Base-by-base conservation (phyloP, 768 basidiomycete species). In the Leccinum barrowsii region DNA sequence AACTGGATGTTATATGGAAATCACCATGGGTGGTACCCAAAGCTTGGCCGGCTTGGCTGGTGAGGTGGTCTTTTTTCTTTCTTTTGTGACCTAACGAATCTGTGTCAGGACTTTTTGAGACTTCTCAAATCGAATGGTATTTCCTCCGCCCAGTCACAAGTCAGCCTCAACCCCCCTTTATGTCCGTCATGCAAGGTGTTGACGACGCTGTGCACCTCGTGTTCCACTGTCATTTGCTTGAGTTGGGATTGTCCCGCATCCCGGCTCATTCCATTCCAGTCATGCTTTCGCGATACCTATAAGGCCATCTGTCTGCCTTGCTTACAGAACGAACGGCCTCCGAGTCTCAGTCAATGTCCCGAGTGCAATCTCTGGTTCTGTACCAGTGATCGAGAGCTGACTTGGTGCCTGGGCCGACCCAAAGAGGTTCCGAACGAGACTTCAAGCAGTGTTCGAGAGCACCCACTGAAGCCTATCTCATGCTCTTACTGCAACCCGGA, bases 401-500 rank as follows among this genome's bases (percentile, higher is more conserved):
- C 44, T 1, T 70, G 67, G 67, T 70, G 67, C 50, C 44, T 53
- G 1, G 67, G 68, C 42, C 63, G 67, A 52, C 67, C 68, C 1
- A 62, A 37, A 35, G 52, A 58, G 0, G 2, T 0, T 34, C 5
- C 5, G 12, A 13, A 34, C 34, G 10, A 34, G 34, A 34, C 12
- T 35, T 26, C 26, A 26, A 26, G 26, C 26, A 26, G 26, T 0
- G 26, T 26, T 26, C 26, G 26, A 26, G 26, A 26, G 26, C 26
- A 26, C 26, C 26, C 1, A 26, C 26, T 0, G 0, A 26, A 26
- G 26, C 26, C 7, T 26, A 26, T 26, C 13, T 5, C 59, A 4
- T 66, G 67, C 34, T 44, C 26, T 10, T 21, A 50, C 19, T 69
- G 67, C 34, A 17, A 42, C 0, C 48, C n/a, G 2, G 50, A 37